Evolutionary conservation across 1,284 basidiomycete species (phyloP), one percentile per base, ranked within the genome.

Genomic region (Microbotryum saponariae): DNA sequence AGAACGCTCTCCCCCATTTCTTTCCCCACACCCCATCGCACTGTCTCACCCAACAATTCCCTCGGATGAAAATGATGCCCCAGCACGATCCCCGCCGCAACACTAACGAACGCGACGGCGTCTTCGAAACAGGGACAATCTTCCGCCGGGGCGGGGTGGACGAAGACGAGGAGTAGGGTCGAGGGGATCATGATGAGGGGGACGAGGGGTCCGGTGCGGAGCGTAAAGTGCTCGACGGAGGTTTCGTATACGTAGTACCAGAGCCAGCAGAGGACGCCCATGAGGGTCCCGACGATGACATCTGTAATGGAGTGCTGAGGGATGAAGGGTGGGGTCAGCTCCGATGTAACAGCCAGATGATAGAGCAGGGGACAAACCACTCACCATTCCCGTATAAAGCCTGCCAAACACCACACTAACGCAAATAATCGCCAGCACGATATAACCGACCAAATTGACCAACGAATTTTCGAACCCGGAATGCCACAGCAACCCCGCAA

Each of bases 71-170:
- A 79, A 85, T 89, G 91, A 56, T 82, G 79, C 0, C 84, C 84
- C 1, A 92, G 73, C 23, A 83, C 78, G n/a, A 82, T 78, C 21
- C 94, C 94, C 57, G 89, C 79, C 18, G 89, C 81, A 50, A 93
- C 91, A 14, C 89, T 86, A 25, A 90, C 78, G 70, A 94, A 89
- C 0, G 94, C 92, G 59, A 97, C 94, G 6, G 92, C 90, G 72
- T 98, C 94, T 75, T 97, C 94, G 75, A 97, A 98, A 76, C 94
- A 97, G 1, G 94, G 96, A 72, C 94, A 97, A 73, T 96, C 91
- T 64, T 97, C 92, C 1, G 96, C 70, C 6, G 78, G 77, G 72
- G 92, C 88, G 0, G 93, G 92, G 74, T 97, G 93, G 66, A 77
- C 87, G 73, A 91, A 87, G 6, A 96, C 87, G 50, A 89, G 77